A percentile compares a stretch with the other conserved stretches of the same genome.
Evolutionary conservation across 192 early-diverging fungal genomes (phyloP).

Genomic region (Coemansia sp.): DNA sequence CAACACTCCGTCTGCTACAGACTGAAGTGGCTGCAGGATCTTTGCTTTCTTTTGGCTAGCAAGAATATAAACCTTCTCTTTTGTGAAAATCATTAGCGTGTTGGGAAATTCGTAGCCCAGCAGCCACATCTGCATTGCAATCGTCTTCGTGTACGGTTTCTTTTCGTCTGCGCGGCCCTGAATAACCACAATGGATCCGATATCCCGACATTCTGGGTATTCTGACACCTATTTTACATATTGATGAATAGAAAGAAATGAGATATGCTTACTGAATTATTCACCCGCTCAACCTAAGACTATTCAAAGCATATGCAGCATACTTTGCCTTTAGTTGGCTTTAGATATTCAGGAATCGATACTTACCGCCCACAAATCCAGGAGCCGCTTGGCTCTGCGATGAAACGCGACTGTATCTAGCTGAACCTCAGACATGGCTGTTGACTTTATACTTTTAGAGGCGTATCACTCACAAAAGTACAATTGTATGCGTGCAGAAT

Average conservation of each 20-base stretch:
- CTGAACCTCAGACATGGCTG: constrained; percentile 44
- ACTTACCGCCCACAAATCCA: constrained; percentile 39
- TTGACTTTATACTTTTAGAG: not conserved
- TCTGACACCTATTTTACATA: not conserved
- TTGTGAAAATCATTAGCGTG: constrained; percentile 76
- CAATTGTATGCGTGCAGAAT: not conserved
- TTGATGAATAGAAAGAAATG: not conserved
- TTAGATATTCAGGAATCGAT: not conserved
- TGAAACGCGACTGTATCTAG: constrained; percentile 46
- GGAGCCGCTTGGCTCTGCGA: constrained; percentile 41
- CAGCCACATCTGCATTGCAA: constrained; percentile 77
- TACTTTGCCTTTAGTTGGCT: not conserved
- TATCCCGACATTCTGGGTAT: constrained; percentile 2
- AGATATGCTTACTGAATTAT: no score
- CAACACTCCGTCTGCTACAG: constrained; percentile 55
- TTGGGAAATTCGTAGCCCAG: constrained; percentile 91
- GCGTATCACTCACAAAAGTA: not conserved
- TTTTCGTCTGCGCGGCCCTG: constrained; percentile 38
- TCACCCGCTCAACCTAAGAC: no score
- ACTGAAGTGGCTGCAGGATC: constrained; percentile 59
- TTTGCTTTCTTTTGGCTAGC: constrained; percentile 82
- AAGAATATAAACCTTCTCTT: constrained; percentile 73
- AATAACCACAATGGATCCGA: constrained; percentile 41
- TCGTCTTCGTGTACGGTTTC: constrained; percentile 50
- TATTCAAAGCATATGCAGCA: no score